Percentiles rank a stretch among this genome's conserved stretches.
Conservation (phyloP, 768 basidiomycete species). For the Amanita pseudoporphyria region DNA sequence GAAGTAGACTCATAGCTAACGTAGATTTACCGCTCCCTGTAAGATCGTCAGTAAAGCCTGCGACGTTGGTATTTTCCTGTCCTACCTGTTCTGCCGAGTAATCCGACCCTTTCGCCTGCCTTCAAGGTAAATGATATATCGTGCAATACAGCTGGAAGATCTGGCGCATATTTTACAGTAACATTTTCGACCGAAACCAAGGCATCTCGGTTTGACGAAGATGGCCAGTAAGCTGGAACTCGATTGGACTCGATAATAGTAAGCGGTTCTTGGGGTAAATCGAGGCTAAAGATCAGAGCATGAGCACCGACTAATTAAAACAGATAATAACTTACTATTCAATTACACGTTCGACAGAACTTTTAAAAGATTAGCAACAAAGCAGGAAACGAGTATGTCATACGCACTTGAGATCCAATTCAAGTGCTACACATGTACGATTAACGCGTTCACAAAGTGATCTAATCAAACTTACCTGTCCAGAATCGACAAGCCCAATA, state of each 20-base stretch:
- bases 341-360: slow-evolving; percentile 84
- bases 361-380: slow-evolving; percentile 18
- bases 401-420: slow-evolving; percentile 67
- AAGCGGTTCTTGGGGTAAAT: slow-evolving; percentile 82
- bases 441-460: background rate
- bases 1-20: slow-evolving; percentile 2
- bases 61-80: background rate
- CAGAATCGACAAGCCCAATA: slow-evolving; percentile 47
- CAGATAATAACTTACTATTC: slow-evolving; percentile 50
- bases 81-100: slow-evolving; percentile 70
- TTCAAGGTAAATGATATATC: slow-evolving; percentile 64
- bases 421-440: slow-evolving; percentile 39
- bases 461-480: slow-evolving; percentile 23
- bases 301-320: background rate
- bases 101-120: slow-evolving; percentile 65
- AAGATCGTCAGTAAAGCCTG: slow-evolving; percentile 26
- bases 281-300: slow-evolving; percentile 28
- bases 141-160: slow-evolving; percentile 73
- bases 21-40: slow-evolving; percentile 28
- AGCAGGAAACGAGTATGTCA: background rate
- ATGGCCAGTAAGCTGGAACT: slow-evolving; percentile 92
- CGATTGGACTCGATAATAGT: slow-evolving; percentile 62
- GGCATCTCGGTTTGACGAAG: slow-evolving; percentile 45
- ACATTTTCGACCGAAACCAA: slow-evolving; percentile 68
- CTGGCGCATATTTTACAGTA: slow-evolving; percentile 74